phyloP scores from a whole-genome alignment of 192 early-diverging fungal genomes.

The Entomortierella beljakovae region DNA sequence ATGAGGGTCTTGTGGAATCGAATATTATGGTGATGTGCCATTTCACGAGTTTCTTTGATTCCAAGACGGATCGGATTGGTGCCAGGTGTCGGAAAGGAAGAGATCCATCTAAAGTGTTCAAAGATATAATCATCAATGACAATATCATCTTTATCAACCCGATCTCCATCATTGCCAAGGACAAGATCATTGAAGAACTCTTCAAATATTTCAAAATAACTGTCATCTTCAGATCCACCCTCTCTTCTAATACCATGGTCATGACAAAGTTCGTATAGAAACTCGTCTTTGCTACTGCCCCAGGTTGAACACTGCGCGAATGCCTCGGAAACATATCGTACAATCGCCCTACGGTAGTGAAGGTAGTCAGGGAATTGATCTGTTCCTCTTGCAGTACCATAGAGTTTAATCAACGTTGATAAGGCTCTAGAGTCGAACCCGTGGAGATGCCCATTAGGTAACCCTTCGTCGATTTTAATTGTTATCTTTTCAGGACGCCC shows the following conservation, averaged over 20 bases:
- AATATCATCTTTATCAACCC: too few species aligned
- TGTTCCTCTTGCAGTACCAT: not conserved
- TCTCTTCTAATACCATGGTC: not conserved
- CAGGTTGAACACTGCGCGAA: slow-evolving; percentile 2
- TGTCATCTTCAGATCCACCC: too few species aligned
- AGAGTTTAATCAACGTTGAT: not conserved
- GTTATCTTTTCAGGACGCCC: not conserved
- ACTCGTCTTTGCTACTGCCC: not conserved
- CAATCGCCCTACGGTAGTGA: not conserved
- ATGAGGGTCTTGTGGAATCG: slow-evolving; percentile 5
- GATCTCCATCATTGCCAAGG: not conserved
- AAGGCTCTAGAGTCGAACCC: not conserved
- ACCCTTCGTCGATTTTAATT: not conserved
- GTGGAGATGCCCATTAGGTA: not conserved
- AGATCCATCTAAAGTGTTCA: slow-evolving; percentile 1
- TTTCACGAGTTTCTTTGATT: not conserved
- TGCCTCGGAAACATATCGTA: not conserved
- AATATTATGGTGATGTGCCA: not conserved
- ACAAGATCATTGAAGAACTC: not conserved
- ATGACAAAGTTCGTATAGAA: not conserved
- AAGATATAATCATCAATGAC: too few species aligned
- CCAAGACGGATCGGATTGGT: not conserved
- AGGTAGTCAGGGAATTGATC: not conserved
- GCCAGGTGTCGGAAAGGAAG: not conserved
- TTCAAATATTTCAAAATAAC: not conserved